Evolutionary conservation across 164 flowering plant species (phyloP).

Genomic region (Sedum album): DNA sequence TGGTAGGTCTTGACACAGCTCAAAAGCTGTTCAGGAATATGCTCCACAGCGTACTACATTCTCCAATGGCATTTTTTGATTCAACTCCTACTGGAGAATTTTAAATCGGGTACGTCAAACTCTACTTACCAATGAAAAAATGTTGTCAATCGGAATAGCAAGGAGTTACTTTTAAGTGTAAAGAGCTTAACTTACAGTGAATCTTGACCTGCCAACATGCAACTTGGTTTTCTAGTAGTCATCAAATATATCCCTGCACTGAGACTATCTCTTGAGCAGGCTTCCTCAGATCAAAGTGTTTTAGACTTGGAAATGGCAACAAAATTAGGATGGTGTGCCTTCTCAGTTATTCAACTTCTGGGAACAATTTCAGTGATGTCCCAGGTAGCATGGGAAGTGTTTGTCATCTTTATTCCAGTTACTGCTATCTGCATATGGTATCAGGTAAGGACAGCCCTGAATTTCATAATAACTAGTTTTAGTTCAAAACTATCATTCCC

Average conservation of each 20-base stretch:
- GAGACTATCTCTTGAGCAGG: slow-evolving; percentile 34
- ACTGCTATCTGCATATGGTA: slow-evolving; percentile 82
- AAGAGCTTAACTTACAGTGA: too few relatives aligned
- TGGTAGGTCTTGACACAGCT: slow-evolving; percentile 59
- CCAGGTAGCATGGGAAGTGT: too few relatives aligned
- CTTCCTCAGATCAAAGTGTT: slow-evolving; percentile 87
- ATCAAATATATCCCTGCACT: too few relatives aligned
- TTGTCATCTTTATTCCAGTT: too few relatives aligned
- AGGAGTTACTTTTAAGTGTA: too few relatives aligned
- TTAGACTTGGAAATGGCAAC: slow-evolving; percentile 69
- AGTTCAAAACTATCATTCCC: too few relatives aligned
- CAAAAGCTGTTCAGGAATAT: slow-evolving; percentile 65
- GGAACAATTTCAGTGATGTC: slow-evolving; percentile 92
- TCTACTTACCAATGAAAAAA: too few relatives aligned
- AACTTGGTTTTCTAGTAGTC: too few relatives aligned
- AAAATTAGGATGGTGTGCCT: slow-evolving; percentile 85
- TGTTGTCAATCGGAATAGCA: too few relatives aligned
- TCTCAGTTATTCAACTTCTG: slow-evolving; percentile 70
- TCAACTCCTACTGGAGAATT: slow-evolving; percentile 94
- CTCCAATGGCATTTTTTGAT: slow-evolving; percentile 97
- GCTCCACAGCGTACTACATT: slow-evolving; percentile 59
- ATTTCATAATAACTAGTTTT: slow-evolving; percentile 2
- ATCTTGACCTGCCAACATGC: too few relatives aligned
- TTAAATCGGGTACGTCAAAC: slow-evolving; percentile 62
- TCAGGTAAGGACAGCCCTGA: slow-evolving; percentile 45